These are phyloP conservation scores for Talaromyces sp. DNA, from an alignment of 2,329 filamentous ascomycete species.

Conservation along the genomic window DNA sequence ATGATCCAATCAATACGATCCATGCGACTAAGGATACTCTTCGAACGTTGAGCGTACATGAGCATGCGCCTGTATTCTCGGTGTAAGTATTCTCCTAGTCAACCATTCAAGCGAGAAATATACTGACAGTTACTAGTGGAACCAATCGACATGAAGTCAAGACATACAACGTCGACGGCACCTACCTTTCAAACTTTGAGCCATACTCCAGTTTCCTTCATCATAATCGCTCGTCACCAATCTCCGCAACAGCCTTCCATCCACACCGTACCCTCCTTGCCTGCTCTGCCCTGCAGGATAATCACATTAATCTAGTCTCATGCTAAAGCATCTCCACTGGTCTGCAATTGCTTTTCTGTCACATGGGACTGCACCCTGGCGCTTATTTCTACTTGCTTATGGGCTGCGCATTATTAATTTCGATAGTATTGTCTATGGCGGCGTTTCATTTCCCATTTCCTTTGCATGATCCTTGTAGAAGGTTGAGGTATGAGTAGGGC, in stretches of 20 bases:
- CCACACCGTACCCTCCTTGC: constrained; percentile 90
- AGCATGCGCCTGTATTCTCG: constrained; percentile 93
- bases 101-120: neutral
- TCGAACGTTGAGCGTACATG: constrained; percentile 84
- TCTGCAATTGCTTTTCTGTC: constrained; percentile 3
- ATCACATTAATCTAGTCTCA: constrained; percentile 84
- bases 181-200: constrained; percentile 75
- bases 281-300: constrained; percentile 78
- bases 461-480: constrained; percentile 8
- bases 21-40: constrained; percentile 72
- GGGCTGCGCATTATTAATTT: constrained; percentile 4
- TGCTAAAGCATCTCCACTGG: constrained; percentile 12
- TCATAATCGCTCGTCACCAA: constrained; percentile 73
- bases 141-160: constrained; percentile 85
- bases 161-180: constrained; percentile 83
- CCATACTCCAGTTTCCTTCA: constrained; percentile 86
- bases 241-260: constrained; percentile 89
- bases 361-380: constrained; percentile 1
- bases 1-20: constrained; percentile 69
- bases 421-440: neutral
- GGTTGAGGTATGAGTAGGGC: constrained; percentile 3
- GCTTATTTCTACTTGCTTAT: constrained; percentile 1
- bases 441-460: neutral
- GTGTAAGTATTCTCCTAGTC: constrained; percentile 60
- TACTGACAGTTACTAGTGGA: constrained; percentile 55